phyloP scores from a whole-genome alignment of 768 basidiomycete species.

The Termitomyces sp. region DNA sequence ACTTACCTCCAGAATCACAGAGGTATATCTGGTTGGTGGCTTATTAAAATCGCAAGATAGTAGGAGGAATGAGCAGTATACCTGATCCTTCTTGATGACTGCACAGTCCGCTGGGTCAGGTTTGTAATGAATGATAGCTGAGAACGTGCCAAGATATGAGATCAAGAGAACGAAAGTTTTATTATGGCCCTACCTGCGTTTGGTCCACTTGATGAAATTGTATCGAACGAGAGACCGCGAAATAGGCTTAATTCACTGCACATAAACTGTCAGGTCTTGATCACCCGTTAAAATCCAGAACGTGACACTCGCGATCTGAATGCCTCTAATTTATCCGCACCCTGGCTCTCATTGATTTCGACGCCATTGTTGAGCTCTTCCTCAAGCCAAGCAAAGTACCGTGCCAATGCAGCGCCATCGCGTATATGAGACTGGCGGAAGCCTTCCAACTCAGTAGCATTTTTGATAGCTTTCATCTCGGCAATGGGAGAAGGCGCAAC shows the following conservation, averaged over 20 bases:
- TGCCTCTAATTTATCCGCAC: conserved; percentile 69
- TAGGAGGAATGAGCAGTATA: conserved; percentile 15
- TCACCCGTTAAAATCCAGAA: neutral
- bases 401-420: conserved; percentile 81
- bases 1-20: conserved; percentile 78
- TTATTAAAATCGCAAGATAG: neutral
- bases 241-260: conserved; percentile 73
- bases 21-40: conserved; percentile 29
- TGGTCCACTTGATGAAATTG: conserved; percentile 89
- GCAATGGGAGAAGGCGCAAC: conserved; percentile 69
- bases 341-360: conserved; percentile 72
- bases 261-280: neutral
- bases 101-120: conserved; percentile 74
- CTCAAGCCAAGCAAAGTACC: conserved; percentile 96
- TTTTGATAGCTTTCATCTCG: conserved; percentile 79
- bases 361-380: conserved; percentile 62
- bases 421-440: conserved; percentile 86
- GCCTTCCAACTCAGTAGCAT: conserved; percentile 76
- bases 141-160: neutral
- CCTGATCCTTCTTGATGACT: conserved; percentile 70
- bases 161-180: neutral
- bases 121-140: conserved; percentile 91
- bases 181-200: conserved; percentile 67
- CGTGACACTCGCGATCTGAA: conserved; percentile 64
- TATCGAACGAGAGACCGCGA: conserved; percentile 84